phyloP scores from a whole-genome alignment of 345 rosid species.

The Pistacia integerrima region DNA sequence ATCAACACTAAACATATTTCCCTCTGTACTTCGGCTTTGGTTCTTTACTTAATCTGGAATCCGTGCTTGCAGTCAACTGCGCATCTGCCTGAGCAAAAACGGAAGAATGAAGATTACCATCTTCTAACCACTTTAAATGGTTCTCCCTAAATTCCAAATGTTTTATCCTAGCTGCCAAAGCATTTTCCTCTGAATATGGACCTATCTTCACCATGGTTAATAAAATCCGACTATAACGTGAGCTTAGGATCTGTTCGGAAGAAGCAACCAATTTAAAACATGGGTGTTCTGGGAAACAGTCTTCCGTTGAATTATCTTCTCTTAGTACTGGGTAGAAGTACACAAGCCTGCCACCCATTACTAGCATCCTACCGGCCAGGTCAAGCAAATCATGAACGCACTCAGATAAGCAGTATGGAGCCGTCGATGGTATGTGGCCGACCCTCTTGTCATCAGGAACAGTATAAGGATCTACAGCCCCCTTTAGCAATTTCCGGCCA shows the following conservation, averaged over 20 bases:
- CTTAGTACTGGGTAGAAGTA: conserved; percentile 81
- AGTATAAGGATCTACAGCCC: conserved; percentile 76
- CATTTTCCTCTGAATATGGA: conserved; percentile 57
- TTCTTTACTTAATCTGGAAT: conserved; percentile 54
- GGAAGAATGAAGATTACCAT: conserved; percentile 85
- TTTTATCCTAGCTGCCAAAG: conserved; percentile 59
- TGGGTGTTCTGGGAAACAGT: conserved; percentile 70
- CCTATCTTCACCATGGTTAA: conserved; percentile 81
- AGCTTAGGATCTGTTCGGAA: conserved; percentile 91
- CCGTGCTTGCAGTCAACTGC: conserved; percentile 27
- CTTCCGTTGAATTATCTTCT: conserved; percentile 55
- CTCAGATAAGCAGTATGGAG: conserved; percentile 79
- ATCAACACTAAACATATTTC: conserved; percentile 58
- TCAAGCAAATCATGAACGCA: conserved; percentile 91
- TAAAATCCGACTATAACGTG: conserved; percentile 77
- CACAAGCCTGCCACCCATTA: conserved; percentile 87
- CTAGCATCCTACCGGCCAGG: conserved; percentile 86
- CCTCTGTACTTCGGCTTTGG: conserved; percentile 84
- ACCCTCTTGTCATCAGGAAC: conserved; percentile 93
- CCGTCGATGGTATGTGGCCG: conserved; percentile 94
- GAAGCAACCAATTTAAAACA: conserved; percentile 73
- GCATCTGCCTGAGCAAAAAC: conserved; percentile 68
- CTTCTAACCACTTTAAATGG: conserved; percentile 87
- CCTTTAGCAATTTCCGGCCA: conserved; percentile 87
- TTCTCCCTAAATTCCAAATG: conserved; percentile 88